Evolutionary conservation across 257 asterid species (phyloP), one percentile per base, ranked within the genome.

Genomic region (Penstemon newberryi): DNA sequence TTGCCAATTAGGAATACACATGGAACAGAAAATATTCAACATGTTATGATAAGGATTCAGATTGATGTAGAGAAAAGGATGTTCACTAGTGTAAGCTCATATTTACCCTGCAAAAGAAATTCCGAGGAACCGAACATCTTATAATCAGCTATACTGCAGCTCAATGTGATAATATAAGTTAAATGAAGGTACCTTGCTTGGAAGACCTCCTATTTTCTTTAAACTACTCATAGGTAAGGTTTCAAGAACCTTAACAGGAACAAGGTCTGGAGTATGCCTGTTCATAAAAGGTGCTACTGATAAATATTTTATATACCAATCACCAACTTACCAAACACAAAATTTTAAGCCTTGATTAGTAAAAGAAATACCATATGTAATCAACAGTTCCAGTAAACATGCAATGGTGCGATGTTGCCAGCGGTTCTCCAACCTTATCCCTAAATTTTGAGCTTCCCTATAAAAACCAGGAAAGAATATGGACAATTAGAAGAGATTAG

Each of bases 231-330:
- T 54, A 45, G 96, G 83, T 71, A 87, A 74, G 49, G 91, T 72
- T 77, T 89, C 98, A 59, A 92, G 96, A 72, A 92, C 97, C 78
- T 81, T 86, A 43, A 89, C 85, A 0, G 95, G 87, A 75, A 83
- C 73, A 70, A 92, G 85, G 73, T 86, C 92, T 50, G 41, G 61
- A 56, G 96, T 86, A 71, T 92, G 96, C 97, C 98, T 91, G 87
- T 70, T 70, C 69, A 75, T 38, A 69, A 60, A 38, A 65, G 58
- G 15, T 13, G 55, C 66, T 63, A 55, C 8, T 46, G 59, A 64
- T 15, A 43, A 39, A 67, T 42, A 38, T 37, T 9, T 44, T 51
- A 41, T 8, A 44, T 13, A 45, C 61, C 42, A 56, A 47, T 44
- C 25, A 59, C 56, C 51, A 44, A 63, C 45, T 8, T 43, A 39